Evolutionary conservation across 2,329 filamentous ascomycete species (phyloP).

Genomic region (Penicillium sp.): DNA sequence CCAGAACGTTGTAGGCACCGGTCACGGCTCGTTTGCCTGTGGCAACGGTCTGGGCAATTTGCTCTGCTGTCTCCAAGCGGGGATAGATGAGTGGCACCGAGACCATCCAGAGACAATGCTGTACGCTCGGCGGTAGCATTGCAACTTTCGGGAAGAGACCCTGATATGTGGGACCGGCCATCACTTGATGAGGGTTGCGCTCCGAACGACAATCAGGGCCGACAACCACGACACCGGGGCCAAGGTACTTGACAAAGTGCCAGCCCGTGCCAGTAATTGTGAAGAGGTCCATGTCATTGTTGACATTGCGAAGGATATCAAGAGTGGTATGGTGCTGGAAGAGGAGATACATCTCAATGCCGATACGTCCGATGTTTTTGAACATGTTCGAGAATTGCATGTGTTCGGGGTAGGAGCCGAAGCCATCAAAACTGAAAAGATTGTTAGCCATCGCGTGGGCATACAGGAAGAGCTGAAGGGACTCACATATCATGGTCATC

Average conservation of each 20-base stretch:
- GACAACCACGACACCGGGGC: constrained; percentile 83
- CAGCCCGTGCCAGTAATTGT: constrained; percentile 96
- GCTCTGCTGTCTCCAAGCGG: constrained; percentile 85
- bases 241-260: constrained; percentile 97
- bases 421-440: constrained; percentile 78
- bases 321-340: constrained; percentile 98
- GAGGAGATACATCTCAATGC: constrained; percentile 94
- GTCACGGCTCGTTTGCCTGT: constrained; percentile 97
- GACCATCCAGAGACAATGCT: constrained; percentile 96
- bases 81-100: constrained; percentile 90
- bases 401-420: constrained; percentile 93
- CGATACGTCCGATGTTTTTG: constrained; percentile 94
- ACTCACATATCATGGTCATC: constrained; percentile 98
- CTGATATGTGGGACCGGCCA: constrained; percentile 95
- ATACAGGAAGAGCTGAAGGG: not conserved
- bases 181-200: constrained; percentile 82
- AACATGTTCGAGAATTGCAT: constrained; percentile 98
- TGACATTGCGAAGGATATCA: constrained; percentile 86
- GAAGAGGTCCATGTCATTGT: constrained; percentile 86
- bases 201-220: constrained; percentile 92
- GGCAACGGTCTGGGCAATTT: constrained; percentile 83
- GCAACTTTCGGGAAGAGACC: constrained; percentile 95
- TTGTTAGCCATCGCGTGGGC: constrained; percentile 13
- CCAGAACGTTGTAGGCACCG: constrained; percentile 91
- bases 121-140: constrained; percentile 83